Base-by-base conservation (phyloP, 73 alveolate species). In the Diophrys appendiculata region DNA sequence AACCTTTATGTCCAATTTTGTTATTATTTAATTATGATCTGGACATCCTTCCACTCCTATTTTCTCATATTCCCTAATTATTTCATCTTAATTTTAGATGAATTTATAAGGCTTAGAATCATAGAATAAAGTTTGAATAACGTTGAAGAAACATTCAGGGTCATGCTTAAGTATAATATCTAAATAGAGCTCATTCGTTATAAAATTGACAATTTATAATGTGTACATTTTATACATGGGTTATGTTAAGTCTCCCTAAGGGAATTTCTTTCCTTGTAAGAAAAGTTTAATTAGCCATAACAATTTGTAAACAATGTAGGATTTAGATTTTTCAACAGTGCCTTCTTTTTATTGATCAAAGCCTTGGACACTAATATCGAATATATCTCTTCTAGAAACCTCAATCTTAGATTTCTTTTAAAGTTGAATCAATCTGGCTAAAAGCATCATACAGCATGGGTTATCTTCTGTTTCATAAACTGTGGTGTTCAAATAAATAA, bases 211-310 rank as follows among this genome's bases (percentile, higher is more conserved):
- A 1, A 82, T 73, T 25, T 82, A 80, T 33, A 72, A 33, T 24
- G 74, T 77, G 53, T 72, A 82, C 29, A 82, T 52, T 55, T 73
- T 56, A 80, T 82, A 82, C 52, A 73, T 73, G n/a, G 43, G 34
- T 1, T 74, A 81, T 26, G 80, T 31, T 0, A 82, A 72, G 29
- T 73, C 73, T 2, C 90, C 90, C 25, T 34, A 13, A 0, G 90
- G 90, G 69, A 82, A 82, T 30, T 69, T 82, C 81, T 82, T 82
- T 0, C 90, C 90, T 54, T 72, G 73, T 0, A 82, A 52, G 32
- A 73, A 82, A 29, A 82, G 54, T 31, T 82, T 73, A 27, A 82
- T 82, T 18, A 69, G 43, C 90, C 90, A 82, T 71, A 82, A 52
- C 13, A 82, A 23, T 64, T 69, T 82, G 54, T 65, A 82, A 65